Percentiles rank a stretch among this genome's conserved stretches.
phyloP scores from a whole-genome alignment of 108 stramenopile species.

The Seminavis robusta region DNA sequence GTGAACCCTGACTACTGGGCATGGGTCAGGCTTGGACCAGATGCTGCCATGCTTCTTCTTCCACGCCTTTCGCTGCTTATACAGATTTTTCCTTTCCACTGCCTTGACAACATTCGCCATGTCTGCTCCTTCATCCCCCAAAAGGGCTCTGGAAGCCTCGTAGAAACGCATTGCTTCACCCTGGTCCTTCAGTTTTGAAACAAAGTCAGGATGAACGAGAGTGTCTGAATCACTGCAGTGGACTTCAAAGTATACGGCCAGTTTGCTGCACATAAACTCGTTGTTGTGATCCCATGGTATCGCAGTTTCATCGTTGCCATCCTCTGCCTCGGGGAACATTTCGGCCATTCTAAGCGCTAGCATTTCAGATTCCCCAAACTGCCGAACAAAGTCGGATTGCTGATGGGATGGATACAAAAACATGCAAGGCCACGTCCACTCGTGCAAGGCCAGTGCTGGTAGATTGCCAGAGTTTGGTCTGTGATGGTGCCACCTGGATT shows the following conservation, averaged over 20 bases:
- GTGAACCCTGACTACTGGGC: constrained; percentile 74
- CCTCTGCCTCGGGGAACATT: constrained; percentile 84
- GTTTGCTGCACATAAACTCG: constrained; percentile 78
- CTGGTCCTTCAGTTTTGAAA: constrained; percentile 65
- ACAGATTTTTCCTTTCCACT: constrained; percentile 76
- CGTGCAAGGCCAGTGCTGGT: constrained; percentile 28
- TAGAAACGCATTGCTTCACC: constrained; percentile 81
- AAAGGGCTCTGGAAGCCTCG: constrained; percentile 78
- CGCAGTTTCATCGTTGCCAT: constrained; percentile 36
- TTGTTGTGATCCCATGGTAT: constrained; percentile 89
- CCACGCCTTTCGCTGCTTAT: constrained; percentile 80
- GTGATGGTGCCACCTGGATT: constrained; percentile 84
- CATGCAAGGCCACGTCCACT: constrained; percentile 81
- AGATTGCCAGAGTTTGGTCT: constrained; percentile 78
- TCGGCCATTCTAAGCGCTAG: constrained; percentile 82
- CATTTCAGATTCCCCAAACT: constrained; percentile 75
- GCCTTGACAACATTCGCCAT: constrained; percentile 68
- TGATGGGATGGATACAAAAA: constrained; percentile 84
- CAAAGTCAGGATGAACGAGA: constrained; percentile 71
- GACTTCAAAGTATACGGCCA: constrained; percentile 88
- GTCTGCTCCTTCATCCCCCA: constrained; percentile 86
- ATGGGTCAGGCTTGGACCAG: constrained; percentile 68
- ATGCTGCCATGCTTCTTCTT: constrained; percentile 74
- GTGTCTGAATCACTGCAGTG: background rate
- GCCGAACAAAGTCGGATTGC: constrained; percentile 83